A percentile compares a stretch with the other conserved stretches of the same genome.
phyloP scores from a whole-genome alignment of 306 rosid species.

The Cicer judaicum region DNA sequence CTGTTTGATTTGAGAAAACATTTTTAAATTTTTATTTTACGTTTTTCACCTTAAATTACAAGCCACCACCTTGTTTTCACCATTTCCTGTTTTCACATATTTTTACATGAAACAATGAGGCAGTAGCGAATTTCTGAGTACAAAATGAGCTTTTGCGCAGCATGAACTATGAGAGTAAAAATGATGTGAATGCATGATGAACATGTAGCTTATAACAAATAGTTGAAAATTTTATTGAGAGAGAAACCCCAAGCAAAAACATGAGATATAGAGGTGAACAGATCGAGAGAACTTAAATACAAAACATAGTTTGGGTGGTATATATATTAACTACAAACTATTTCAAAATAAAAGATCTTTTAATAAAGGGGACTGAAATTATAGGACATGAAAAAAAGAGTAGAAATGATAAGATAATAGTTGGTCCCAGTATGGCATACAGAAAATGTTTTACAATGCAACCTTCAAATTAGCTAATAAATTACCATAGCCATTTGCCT shows the following conservation, averaged over 20 bases:
- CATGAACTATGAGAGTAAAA: conserved; percentile 8
- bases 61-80: conserved; percentile 10
- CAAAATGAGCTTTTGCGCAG: background rate
- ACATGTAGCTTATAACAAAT: background rate
- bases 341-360: conserved; percentile 1
- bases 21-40: background rate
- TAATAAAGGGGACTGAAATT: background rate
- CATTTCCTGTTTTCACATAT: background rate
- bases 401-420: conserved; percentile 16
- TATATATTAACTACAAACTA: background rate
- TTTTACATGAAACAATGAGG: background rate
- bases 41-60: conserved; percentile 1
- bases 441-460: conserved; percentile 22
- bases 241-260: conserved; percentile 28
- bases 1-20: conserved; percentile 8
- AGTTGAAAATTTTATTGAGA: conserved; percentile 29
- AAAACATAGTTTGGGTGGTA: background rate
- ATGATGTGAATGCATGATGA: conserved; percentile 19
- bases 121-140: conserved; percentile 19
- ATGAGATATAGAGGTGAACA: conserved; percentile 29
- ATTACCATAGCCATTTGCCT: conserved; percentile 98
- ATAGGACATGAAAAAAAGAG: conserved; percentile 6
- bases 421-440: conserved; percentile 19
- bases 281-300: conserved; percentile 13
- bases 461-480: conserved; percentile 38